phyloP scores from a whole-genome alignment of 176 grass and related monocot genomes.

The Oryza glaberrima region DNA sequence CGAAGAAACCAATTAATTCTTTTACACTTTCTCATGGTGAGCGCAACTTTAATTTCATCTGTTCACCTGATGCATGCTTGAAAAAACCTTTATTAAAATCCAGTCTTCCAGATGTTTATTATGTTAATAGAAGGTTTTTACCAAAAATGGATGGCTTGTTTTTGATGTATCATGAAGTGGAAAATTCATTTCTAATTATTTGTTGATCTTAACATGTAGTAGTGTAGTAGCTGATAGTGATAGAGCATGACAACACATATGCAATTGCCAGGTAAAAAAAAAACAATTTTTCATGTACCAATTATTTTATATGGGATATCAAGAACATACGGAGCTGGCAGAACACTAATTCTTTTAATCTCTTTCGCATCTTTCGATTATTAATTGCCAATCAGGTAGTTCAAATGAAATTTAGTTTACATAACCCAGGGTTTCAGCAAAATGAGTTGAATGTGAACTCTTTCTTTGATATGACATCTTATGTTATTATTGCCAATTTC shows the following conservation, averaged over 20 bases:
- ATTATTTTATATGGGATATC: neutral
- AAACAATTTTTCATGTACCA: neutral
- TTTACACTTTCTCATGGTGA: slow-evolving; percentile 56
- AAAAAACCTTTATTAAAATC: neutral
- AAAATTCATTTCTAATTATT: slow-evolving; percentile 20
- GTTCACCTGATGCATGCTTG: slow-evolving; percentile 1
- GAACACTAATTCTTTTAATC: neutral
- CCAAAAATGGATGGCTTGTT: slow-evolving; percentile 11
- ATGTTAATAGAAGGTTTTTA: neutral
- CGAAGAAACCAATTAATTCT: slow-evolving; percentile 51
- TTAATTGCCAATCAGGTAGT: neutral
- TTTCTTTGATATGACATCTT: slow-evolving; percentile 1
- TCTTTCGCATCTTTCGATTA: neutral
- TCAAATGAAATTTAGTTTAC: neutral
- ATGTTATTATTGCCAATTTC: neutral
- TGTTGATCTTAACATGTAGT: neutral
- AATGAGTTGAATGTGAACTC: neutral
- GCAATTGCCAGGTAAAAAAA: slow-evolving; percentile 3
- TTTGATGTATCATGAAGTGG: neutral
- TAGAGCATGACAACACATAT: neutral
- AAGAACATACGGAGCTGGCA: slow-evolving; percentile 7
- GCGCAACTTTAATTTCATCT: slow-evolving; percentile 19
- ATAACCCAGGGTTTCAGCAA: neutral
- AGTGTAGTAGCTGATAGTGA: neutral
- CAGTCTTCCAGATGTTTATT: neutral